phyloP scores from a whole-genome alignment of 2,329 filamentous ascomycete genomes.

The Neonectria hederae region DNA sequence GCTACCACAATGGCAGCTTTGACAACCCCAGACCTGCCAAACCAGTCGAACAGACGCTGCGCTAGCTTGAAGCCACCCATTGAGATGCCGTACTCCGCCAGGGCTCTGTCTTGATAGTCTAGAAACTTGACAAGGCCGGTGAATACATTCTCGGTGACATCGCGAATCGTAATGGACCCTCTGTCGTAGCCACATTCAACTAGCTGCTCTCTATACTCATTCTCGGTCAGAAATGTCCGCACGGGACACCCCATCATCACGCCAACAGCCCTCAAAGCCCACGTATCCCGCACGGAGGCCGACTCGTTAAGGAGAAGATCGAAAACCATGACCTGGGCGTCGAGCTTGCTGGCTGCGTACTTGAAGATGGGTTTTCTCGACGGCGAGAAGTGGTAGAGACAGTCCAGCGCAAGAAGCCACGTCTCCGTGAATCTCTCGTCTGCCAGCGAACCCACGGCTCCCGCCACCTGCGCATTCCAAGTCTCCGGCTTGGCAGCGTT shows the following conservation, averaged over 20 bases:
- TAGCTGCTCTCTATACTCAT: constrained; percentile 57
- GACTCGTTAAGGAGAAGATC: constrained; percentile 57
- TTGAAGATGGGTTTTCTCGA: constrained; percentile 58
- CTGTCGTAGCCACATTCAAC: constrained; percentile 57
- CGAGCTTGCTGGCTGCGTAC: constrained; percentile 51
- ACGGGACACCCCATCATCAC: constrained; percentile 59
- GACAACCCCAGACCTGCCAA: constrained; percentile 46
- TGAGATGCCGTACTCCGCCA: constrained; percentile 49
- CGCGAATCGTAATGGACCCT: constrained; percentile 53
- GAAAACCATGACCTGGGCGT: constrained; percentile 64
- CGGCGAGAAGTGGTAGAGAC: constrained; percentile 65
- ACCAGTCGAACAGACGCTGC: constrained; percentile 51
- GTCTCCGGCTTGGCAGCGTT: constrained; percentile 58
- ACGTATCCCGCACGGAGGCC: constrained; percentile 41
- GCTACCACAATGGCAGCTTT: constrained; percentile 50
- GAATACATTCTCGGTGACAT: constrained; percentile 65
- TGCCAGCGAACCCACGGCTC: constrained; percentile 41
- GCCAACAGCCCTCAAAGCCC: constrained; percentile 55
- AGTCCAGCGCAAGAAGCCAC: constrained; percentile 67
- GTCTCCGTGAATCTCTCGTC: constrained; percentile 43
- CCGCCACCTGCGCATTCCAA: constrained; percentile 48
- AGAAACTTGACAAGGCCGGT: constrained; percentile 57
- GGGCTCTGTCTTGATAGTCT: constrained; percentile 44
- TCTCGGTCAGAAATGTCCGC: constrained; percentile 57
- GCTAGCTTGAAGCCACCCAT: constrained; percentile 50